phyloP scores from a whole-genome alignment of 2,329 filamentous ascomycete genomes.

The Penicillium sp. region DNA sequence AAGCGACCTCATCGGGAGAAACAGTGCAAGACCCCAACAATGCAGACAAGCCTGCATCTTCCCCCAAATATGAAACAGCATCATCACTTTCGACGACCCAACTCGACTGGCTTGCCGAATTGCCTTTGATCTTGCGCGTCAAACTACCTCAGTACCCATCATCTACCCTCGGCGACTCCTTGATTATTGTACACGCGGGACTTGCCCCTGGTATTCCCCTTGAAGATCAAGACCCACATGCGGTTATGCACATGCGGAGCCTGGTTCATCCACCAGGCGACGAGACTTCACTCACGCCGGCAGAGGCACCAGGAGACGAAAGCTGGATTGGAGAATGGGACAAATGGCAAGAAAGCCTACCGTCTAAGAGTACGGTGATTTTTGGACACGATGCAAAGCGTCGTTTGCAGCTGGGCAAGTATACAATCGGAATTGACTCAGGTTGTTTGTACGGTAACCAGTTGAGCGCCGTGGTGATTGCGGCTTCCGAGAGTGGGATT shows the following conservation, averaged over 20 bases:
- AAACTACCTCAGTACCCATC: conserved; percentile 8
- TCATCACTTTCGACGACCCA: conserved; percentile 13
- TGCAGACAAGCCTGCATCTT: neutral
- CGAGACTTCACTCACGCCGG: neutral
- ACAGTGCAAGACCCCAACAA: neutral
- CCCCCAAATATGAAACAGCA: conserved; percentile 12
- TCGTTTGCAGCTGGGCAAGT: conserved; percentile 19
- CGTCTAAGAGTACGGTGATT: conserved; percentile 20
- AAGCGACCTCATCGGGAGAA: neutral
- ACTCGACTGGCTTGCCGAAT: conserved; percentile 20
- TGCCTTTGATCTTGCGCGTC: conserved; percentile 24
- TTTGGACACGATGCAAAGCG: conserved; percentile 29
- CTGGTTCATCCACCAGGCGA: conserved; percentile 3
- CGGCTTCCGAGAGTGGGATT: neutral
- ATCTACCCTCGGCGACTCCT: conserved; percentile 11
- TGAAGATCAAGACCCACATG: conserved; percentile 20
- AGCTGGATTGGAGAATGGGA: conserved; percentile 24
- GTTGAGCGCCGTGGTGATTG: conserved; percentile 22
- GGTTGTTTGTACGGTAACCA: conserved; percentile 23
- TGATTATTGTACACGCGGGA: conserved; percentile 23
- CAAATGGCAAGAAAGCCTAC: conserved; percentile 18
- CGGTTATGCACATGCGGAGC: conserved; percentile 23
- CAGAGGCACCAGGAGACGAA: conserved; percentile 19
- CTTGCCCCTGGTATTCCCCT: conserved; percentile 17
- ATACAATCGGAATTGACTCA: conserved; percentile 24